Conservation (phyloP, 2,329 filamentous ascomycete species). For the Rhytidhysteron rufulum region DNA sequence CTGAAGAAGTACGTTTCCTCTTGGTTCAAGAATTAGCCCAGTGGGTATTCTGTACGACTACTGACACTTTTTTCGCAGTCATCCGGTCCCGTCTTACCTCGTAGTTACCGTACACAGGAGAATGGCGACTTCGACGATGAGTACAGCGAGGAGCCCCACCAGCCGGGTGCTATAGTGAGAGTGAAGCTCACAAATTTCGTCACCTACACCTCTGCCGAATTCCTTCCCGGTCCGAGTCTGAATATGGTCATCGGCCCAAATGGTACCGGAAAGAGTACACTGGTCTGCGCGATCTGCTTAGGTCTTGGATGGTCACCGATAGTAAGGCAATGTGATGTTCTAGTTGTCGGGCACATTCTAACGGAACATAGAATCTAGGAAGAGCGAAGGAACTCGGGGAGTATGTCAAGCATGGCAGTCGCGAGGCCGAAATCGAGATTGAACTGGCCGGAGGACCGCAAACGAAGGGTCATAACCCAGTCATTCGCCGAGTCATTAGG, state of each 20-base stretch:
- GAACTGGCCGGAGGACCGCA: constrained; percentile 67
- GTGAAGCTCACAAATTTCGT: constrained; percentile 88
- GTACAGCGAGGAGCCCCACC: constrained; percentile 18
- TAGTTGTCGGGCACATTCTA: constrained; percentile 7
- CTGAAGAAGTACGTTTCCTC: constrained; percentile 8
- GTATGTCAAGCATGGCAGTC: constrained; percentile 86
- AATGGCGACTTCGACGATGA: constrained; percentile 7
- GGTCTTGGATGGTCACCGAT: constrained; percentile 79
- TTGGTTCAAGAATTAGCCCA: background rate
- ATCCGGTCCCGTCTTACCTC: constrained; percentile 4
- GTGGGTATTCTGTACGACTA: too few species aligned
- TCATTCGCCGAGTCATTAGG: constrained; percentile 73
- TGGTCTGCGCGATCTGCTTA: constrained; percentile 94
- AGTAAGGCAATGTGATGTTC: constrained; percentile 29
- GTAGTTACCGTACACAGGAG: constrained; percentile 7
- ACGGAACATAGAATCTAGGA: constrained; percentile 61
- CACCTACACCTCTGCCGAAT: constrained; percentile 89
- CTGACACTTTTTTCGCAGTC: constrained; percentile 1
- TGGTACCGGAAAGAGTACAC: constrained; percentile 93
- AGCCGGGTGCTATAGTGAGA: constrained; percentile 82
- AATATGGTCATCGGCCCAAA: constrained; percentile 99
- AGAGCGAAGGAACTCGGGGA: constrained; percentile 80
- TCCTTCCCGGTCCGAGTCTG: constrained; percentile 82
- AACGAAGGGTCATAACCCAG: constrained; percentile 60
- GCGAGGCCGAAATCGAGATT: constrained; percentile 79